Conservation (phyloP, 1,284 basidiomycete genomes). For the Fomitopsis schrenkii region DNA sequence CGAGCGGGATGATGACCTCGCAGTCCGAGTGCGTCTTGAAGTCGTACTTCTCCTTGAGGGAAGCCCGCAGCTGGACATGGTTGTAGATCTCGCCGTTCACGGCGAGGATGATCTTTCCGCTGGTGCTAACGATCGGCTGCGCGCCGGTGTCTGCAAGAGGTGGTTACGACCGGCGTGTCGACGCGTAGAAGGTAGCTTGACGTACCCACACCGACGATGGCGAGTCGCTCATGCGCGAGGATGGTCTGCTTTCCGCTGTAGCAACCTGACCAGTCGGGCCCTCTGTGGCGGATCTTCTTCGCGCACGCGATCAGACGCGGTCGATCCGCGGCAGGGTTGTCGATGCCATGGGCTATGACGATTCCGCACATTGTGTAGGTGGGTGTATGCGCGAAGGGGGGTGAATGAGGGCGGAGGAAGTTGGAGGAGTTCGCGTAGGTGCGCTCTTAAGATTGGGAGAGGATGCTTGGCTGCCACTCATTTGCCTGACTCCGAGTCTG, state of each 20-base stretch:
- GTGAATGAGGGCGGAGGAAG: not conserved
- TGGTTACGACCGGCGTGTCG: not conserved
- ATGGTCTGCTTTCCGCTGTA: constrained; percentile 79
- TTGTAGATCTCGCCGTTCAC: constrained; percentile 99
- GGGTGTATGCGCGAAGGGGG: not conserved
- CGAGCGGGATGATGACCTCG: constrained; percentile 93
- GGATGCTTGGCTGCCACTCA: not conserved
- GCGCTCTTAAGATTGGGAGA: not conserved
- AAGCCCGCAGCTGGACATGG: constrained; percentile 80
- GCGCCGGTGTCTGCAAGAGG: constrained; percentile 84
- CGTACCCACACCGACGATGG: constrained; percentile 97
- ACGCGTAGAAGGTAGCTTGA: constrained; percentile 13
- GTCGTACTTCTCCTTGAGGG: constrained; percentile 58
- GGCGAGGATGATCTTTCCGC: constrained; percentile 82
- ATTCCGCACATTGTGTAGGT: constrained; percentile 79
- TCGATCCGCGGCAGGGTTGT: constrained; percentile 66
- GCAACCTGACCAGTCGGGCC: constrained; percentile 96
- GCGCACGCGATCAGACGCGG: constrained; percentile 79
- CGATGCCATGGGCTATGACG: constrained; percentile 76
- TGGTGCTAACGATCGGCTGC: constrained; percentile 89
- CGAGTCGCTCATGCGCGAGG: constrained; percentile 88
- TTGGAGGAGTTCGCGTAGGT: not conserved
- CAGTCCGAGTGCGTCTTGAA: constrained; percentile 99
- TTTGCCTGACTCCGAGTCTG: not conserved
- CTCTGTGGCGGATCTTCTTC: constrained; percentile 88